Conservation (phyloP, 176 grass and related monocot species). For the Paspalum vaginatum region DNA sequence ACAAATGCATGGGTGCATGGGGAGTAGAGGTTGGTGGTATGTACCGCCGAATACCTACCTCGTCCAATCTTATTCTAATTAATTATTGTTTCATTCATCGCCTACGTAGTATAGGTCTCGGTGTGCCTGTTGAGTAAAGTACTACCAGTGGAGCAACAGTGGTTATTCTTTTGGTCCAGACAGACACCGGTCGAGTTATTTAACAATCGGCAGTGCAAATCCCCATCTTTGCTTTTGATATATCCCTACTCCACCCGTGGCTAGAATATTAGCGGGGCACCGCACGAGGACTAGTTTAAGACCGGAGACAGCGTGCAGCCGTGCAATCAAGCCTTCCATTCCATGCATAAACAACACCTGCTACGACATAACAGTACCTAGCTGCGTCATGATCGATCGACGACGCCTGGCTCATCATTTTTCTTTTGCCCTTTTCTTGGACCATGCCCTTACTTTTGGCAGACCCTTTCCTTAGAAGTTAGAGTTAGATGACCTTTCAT, state of each 20-base stretch:
- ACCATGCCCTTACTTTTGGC: no score
- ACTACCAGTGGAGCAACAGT: not conserved
- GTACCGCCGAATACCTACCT: no score
- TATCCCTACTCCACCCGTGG: not conserved
- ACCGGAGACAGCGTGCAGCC: conserved; percentile 27
- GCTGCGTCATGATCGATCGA: not conserved
- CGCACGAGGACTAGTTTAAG: conserved; percentile 33
- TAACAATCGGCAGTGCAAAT: conserved; percentile 13
- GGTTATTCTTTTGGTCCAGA: not conserved
- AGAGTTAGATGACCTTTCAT: no score
- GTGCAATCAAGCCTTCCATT: conserved; percentile 24
- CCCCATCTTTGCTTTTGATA: conserved; percentile 32
- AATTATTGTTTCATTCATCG: not conserved
- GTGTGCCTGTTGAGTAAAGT: not conserved
- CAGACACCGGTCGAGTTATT: not conserved
- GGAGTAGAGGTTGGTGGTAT: no score
- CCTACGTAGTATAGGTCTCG: not conserved
- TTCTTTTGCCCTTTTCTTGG: no score
- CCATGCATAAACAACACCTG: not conserved
- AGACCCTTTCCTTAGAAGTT: no score
- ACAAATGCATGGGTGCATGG: no score
- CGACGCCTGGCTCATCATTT: no score
- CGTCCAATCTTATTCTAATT: no score
- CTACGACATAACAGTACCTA: not conserved
- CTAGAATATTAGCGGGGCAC: not conserved